Evolutionary conservation across 2,329 filamentous ascomycete genomes (phyloP), one percentile per base, ranked within the genome.

Genomic region (Fusarium sororula): DNA sequence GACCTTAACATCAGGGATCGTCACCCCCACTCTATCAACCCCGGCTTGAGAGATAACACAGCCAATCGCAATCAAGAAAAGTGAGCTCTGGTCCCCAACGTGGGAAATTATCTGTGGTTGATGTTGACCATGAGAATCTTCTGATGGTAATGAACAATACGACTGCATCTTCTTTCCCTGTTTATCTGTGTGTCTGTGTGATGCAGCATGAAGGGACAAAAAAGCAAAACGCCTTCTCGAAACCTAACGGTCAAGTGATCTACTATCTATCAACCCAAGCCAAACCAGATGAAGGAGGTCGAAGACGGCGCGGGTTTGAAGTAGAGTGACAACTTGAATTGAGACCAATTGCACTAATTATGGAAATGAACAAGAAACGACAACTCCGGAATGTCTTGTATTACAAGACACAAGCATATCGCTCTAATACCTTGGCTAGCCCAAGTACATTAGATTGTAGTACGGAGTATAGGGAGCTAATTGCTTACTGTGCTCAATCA

Each of bases 61-160:
- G 18, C 76, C 76, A 78, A 78, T 78, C 37, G 41, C 26, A 42
- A 45, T 18, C 44, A 15, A 37, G 22, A 13, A n/a, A 62, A 24
- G 47, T 58, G 45, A 51, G 60, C 41, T 73, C 55, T n/a, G 30
- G 72, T 62, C 72, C 62, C 70, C 72, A 74, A 68, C 68, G 44
- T 70, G 74, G 73, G 76, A 78, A 78, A 78, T 78, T 78, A 72
- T 74, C 72, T 78, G 62, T 70, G 45, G 50, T 67, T 62, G 61
- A 56, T 54, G 50, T 64, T 51, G 66, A 57, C 35, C 24, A 37
- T 26, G 17, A 37, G 50, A 37, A 53, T 53, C 50, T 53, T 63
- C 59, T 68, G 32, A 44, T 53, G 50, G 42, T 38, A 44, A 41
- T 59, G 50, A 63, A 41, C 24, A 42, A 42, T 47, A 39, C 30